phyloP scores from a whole-genome alignment of 108 stramenopile genomes.

The Nitzschia putrida region DNA sequence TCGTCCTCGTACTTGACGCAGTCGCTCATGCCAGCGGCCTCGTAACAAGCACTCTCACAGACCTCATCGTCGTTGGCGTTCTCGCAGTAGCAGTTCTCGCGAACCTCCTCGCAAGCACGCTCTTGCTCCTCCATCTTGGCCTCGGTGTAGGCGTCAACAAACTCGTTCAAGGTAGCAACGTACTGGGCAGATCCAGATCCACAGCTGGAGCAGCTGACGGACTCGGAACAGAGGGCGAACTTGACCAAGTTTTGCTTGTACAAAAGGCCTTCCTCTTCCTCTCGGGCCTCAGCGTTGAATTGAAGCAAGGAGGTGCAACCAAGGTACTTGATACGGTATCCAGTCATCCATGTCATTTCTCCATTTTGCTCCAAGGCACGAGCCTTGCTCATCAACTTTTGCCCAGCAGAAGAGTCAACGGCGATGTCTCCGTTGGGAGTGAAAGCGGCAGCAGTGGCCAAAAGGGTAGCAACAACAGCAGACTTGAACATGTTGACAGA shows the following conservation, averaged over 20 bases:
- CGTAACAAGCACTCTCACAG: slow-evolving; percentile 57
- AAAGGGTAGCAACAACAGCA: slow-evolving; percentile 23
- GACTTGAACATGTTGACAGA: slow-evolving; percentile 17
- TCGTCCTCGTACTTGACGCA: slow-evolving; percentile 50
- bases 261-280: slow-evolving; percentile 30
- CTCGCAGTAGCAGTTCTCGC: slow-evolving; percentile 79
- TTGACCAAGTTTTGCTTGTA: slow-evolving; percentile 72
- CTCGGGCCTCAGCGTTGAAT: slow-evolving; percentile 17
- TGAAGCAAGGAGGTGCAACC: slow-evolving; percentile 50
- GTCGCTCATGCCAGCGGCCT: slow-evolving; percentile 46
- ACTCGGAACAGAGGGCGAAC: slow-evolving; percentile 70
- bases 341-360: slow-evolving; percentile 54
- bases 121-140: slow-evolving; percentile 49
- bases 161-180: slow-evolving; percentile 72
- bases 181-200: slow-evolving; percentile 63
- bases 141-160: slow-evolving; percentile 68
- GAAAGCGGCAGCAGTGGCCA: slow-evolving; percentile 35
- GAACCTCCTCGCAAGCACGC: slow-evolving; percentile 64
- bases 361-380: slow-evolving; percentile 63
- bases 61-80: slow-evolving; percentile 61
- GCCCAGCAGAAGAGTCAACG: slow-evolving; percentile 55
- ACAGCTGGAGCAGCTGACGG: slow-evolving; percentile 39
- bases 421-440: slow-evolving; percentile 34
- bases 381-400: slow-evolving; percentile 52
- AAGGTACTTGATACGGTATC: slow-evolving; percentile 74